These are phyloP conservation scores for Cladosporium sp. DNA, from an alignment of 2,329 filamentous ascomycete genomes.

Conservation along the genomic window DNA sequence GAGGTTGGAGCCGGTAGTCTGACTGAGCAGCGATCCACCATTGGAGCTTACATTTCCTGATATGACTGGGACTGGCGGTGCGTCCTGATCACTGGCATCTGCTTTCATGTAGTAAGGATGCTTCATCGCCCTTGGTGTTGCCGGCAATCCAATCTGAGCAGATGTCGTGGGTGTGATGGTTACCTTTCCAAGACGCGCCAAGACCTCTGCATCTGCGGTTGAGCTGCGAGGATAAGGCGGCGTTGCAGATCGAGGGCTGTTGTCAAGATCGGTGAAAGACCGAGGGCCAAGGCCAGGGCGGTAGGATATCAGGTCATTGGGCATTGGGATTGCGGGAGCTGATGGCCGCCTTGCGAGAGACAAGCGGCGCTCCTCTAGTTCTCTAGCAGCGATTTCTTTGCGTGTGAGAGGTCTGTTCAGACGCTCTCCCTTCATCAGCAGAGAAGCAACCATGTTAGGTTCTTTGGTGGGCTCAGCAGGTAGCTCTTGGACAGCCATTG, in stretches of 20 bases:
- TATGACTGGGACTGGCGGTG: slow-evolving; percentile 52
- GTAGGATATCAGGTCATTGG: slow-evolving; percentile 47
- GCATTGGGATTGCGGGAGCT: slow-evolving; percentile 74
- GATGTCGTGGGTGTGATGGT: slow-evolving; percentile 45
- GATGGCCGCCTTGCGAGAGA: slow-evolving; percentile 77
- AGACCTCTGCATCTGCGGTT: slow-evolving; percentile 57
- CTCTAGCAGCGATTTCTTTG: slow-evolving; percentile 57
- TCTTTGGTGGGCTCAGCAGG: too few relatives aligned
- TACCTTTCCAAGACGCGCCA: slow-evolving; percentile 33
- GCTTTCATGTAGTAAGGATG: slow-evolving; percentile 64
- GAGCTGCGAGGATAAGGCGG: slow-evolving; percentile 52
- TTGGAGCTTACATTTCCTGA: slow-evolving; percentile 47
- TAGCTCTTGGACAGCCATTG: too few relatives aligned
- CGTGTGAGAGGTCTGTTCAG: slow-evolving; percentile 28
- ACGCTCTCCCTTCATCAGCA: too few relatives aligned
- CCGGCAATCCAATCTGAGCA: slow-evolving; percentile 70
- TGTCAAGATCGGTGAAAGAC: slow-evolving; percentile 37
- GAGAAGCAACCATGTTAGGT: too few relatives aligned
- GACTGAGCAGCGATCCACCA: too few relatives aligned
- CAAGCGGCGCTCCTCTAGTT: slow-evolving; percentile 81
- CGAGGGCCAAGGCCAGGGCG: slow-evolving; percentile 36
- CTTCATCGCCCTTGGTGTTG: slow-evolving; percentile 86
- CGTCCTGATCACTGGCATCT: slow-evolving; percentile 48
- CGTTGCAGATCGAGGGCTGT: slow-evolving; percentile 39
- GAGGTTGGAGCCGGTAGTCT: slow-evolving; percentile 22